Evolutionary conservation across 2,329 filamentous ascomycete genomes (phyloP).

Genomic region (Falciphora oryzae): DNA sequence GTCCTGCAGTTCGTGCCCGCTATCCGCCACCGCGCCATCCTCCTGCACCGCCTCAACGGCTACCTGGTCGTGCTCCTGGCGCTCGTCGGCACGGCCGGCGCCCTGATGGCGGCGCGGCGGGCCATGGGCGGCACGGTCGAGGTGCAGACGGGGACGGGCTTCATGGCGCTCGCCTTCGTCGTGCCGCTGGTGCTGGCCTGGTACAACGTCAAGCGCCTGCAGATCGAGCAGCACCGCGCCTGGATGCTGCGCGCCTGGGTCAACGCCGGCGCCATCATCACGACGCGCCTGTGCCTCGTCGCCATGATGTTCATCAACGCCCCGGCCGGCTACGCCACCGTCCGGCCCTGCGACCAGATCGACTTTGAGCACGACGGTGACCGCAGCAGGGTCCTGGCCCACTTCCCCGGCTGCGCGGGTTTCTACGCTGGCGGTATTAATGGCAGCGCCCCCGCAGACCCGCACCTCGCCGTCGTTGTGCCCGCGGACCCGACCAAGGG

Average conservation of each 20-base stretch:
- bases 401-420: conserved; percentile 39
- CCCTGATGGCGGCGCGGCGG: conserved; percentile 45
- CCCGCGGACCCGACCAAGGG: conserved; percentile 13
- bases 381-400: conserved; percentile 20
- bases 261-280: conserved; percentile 47
- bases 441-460: background rate
- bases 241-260: conserved; percentile 58
- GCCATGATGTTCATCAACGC: conserved; percentile 32
- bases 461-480: background rate
- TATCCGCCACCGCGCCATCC: conserved; percentile 39
- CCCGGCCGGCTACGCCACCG: conserved; percentile 21
- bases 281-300: conserved; percentile 41
- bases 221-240: conserved; percentile 57
- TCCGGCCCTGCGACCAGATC: conserved; percentile 42
- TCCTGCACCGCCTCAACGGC: conserved; percentile 56
- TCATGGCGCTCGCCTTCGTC: conserved; percentile 39
- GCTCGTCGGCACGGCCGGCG: conserved; percentile 38
- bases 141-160: conserved; percentile 38
- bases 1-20: conserved; percentile 43
- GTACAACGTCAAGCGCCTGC: conserved; percentile 39
- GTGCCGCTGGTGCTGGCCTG: conserved; percentile 14
- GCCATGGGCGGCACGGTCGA: conserved; percentile 50
- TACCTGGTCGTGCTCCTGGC: conserved; percentile 47
- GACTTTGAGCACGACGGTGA: conserved; percentile 29
- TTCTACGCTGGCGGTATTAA: background rate